Evolutionary conservation across 2,329 filamentous ascomycete species (phyloP).

Genomic region (Calonectria montana): DNA sequence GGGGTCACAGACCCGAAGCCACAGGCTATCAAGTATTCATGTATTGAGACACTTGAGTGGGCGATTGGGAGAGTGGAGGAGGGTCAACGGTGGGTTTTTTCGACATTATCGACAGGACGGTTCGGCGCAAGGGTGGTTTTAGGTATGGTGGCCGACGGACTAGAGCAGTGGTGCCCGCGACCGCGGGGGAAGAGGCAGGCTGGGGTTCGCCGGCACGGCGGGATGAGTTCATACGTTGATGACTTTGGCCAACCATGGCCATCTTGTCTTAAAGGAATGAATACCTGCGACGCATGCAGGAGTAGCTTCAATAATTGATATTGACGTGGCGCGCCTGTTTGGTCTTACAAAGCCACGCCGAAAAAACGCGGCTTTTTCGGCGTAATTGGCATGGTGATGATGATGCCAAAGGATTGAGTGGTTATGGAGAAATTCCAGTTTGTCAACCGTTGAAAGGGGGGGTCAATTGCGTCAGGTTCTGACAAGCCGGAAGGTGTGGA

Average conservation of each 20-base stretch:
- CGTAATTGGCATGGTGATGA: slow-evolving; percentile 9
- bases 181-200: slow-evolving; percentile 3
- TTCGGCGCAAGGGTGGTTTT: slow-evolving; percentile 17
- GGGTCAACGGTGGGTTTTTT: slow-evolving; percentile 10
- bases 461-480: slow-evolving; percentile 21
- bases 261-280: neutral
- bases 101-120: slow-evolving; percentile 8
- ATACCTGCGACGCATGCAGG: neutral
- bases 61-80: slow-evolving; percentile 20
- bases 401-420: slow-evolving; percentile 10
- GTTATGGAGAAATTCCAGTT: slow-evolving; percentile 18
- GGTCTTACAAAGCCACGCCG: slow-evolving; percentile 12
- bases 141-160: slow-evolving; percentile 1
- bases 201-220: slow-evolving; percentile 11
- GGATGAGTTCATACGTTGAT: slow-evolving; percentile 3
- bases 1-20: slow-evolving; percentile 30
- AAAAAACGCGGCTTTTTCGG: slow-evolving; percentile 7
- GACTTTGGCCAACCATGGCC: neutral
- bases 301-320: neutral
- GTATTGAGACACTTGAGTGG: slow-evolving; percentile 5
- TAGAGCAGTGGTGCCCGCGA: slow-evolving; percentile 10
- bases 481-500: slow-evolving; percentile 7
- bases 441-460: slow-evolving; percentile 5
- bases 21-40: slow-evolving; percentile 8
- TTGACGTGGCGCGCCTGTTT: neutral